A percentile compares a stretch with the other conserved stretches of the same genome.
phyloP scores from a whole-genome alignment of 23 red algal genomes.

The Gracilariopsis chorda region DNA sequence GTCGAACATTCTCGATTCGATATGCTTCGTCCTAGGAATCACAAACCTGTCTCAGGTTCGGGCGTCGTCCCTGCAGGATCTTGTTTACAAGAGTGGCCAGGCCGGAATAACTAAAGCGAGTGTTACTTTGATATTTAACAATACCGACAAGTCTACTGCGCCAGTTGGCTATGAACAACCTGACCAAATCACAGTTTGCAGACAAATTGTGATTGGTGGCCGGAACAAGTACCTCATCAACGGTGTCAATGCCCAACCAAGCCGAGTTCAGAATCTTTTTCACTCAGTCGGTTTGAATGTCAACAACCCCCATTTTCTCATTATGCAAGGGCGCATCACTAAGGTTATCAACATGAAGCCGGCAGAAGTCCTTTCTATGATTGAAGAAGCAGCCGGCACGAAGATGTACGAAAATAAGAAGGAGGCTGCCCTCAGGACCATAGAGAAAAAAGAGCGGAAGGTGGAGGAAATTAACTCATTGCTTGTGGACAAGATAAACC shows the following conservation, averaged over 20 bases:
- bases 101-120: conserved; percentile 85
- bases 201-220: conserved; percentile 89
- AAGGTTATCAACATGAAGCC: conserved; percentile 99
- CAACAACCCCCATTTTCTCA: conserved; percentile 99
- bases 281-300: conserved; percentile 99
- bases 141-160: conserved; percentile 59
- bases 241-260: conserved; percentile 90
- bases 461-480: conserved; percentile 97
- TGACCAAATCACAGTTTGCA: conserved; percentile 75
- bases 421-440: conserved; percentile 83
- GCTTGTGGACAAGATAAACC: conserved; percentile 85
- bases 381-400: conserved; percentile 98
- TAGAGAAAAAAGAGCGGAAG: conserved; percentile 96
- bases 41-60: conserved; percentile 90
- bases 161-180: conserved; percentile 91
- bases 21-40: conserved; percentile 99
- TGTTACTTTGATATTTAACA: conserved; percentile 96
- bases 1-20: conserved; percentile 95
- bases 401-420: conserved; percentile 99
- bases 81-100: conserved; percentile 98
- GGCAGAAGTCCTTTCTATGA: conserved; percentile 82
- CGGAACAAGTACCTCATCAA: conserved; percentile 98
- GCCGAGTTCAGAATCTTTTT: conserved; percentile 89
- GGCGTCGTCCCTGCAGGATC: conserved; percentile 85
- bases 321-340: conserved; percentile 99